Base-by-base conservation (phyloP, 352 stramenopile species). In the Phytophthora capsici region DNA sequence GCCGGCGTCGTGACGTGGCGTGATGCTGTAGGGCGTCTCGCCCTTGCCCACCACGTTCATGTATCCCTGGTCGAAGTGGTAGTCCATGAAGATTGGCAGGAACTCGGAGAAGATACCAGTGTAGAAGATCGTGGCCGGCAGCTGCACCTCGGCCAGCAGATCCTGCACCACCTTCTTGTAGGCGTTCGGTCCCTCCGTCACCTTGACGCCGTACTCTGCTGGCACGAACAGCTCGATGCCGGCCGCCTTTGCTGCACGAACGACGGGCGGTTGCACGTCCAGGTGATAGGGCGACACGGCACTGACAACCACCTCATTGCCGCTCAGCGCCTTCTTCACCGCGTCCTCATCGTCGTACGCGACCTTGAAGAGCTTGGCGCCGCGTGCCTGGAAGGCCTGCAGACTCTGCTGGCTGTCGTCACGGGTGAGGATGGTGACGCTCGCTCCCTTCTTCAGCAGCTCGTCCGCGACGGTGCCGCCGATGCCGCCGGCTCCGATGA, bases 151-250 rank as follows among this genome's bases (percentile, higher is more conserved):
- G 7, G n/a, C n/a, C n/a, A 75, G 50, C 14, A 64, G 32, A 12
- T 55, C 36, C 14, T 41, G 36, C 36, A 41, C 36, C 36, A 20
- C 14, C 36, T 41, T 41, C 13, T 17, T 41, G 36, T 41, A 41
- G 36, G 13, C 14, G 3, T 41, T 41, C 14, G 36, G 36, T 0
- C 36, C 36, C n/a, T 41, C 36, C 1, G 36, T 41, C 36, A 41
- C 36, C 36, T 41, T 41, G 36, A 41, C 36, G 36, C 36, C 36
- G 14, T 41, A 41, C 36, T 41, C 13, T 0, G 61, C 48, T 12
- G 62, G 62, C 23, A 75, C 57, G 32, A 72, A 72, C 10, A 75
- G 57, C 56, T 75, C 40, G 30, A 75, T 64, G 41, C 51, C 67
- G 8, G 67, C 62, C 20, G 34, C 40, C 51, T 75, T 75, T 32